A percentile compares a stretch with the other conserved stretches of the same genome.
phyloP scores from a whole-genome alignment of 1,284 basidiomycete genomes.

The Austropuccinia psidii region DNA sequence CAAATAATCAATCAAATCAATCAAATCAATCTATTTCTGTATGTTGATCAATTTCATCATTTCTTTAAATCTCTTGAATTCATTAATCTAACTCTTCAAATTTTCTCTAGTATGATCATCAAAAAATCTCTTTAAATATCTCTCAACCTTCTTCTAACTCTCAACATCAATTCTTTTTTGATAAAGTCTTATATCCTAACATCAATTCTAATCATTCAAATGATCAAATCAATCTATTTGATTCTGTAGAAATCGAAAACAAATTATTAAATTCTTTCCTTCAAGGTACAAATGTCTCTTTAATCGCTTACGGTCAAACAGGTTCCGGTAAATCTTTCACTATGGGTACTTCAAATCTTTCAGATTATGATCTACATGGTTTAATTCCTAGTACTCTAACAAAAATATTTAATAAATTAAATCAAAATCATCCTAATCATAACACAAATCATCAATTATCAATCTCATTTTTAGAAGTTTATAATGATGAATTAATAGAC shows the following conservation, averaged over 20 bases:
- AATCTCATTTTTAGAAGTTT: slow-evolving; percentile 27
- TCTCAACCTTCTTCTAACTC: background rate
- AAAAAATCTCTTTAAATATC: background rate
- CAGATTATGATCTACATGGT: background rate
- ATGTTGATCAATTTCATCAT: background rate
- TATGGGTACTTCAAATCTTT: background rate
- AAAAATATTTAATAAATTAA: slow-evolving; percentile 4
- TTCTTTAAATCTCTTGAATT: no score
- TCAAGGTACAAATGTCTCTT: slow-evolving; percentile 7
- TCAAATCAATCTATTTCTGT: background rate
- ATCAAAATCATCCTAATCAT: background rate
- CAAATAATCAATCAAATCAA: background rate
- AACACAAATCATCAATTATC: background rate
- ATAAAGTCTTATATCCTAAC: background rate
- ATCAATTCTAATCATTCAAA: background rate
- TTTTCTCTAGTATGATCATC: background rate
- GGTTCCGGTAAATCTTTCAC: slow-evolving; percentile 30
- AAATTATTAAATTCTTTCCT: slow-evolving; percentile 10
- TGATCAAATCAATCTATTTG: background rate
- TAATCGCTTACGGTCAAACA: slow-evolving; percentile 31
- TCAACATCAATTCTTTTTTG: background rate
- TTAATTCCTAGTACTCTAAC: slow-evolving; percentile 26
- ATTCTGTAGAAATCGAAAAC: background rate
- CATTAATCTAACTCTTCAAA: no score
- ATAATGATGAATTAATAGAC: slow-evolving; percentile 34